Evolutionary conservation across 371 early-diverging fungal species (phyloP), one percentile per base, ranked within the genome.

Genomic region (Nematocida sp.): DNA sequence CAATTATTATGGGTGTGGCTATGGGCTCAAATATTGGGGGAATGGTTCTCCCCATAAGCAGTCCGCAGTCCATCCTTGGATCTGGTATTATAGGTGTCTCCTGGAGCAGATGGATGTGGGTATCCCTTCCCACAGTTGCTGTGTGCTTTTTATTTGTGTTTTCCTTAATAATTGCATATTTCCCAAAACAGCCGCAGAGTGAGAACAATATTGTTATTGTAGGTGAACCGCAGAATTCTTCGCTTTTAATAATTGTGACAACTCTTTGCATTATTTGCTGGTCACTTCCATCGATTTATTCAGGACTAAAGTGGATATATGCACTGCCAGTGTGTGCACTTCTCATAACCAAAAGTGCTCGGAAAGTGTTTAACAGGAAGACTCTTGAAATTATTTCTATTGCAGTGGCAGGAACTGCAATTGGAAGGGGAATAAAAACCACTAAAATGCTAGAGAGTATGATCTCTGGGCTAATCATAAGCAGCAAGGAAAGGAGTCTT

Each of bases 21-120:
- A 27, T 78, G 47, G 80, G 25, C 7, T 44, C 69, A 25, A 78
- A 78, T 33, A 54, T 78, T 42, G 80, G 80, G 15, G 80, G 80
- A n/a, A 78, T 78, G 80, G 15, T 78, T 55, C 52, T 78, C 1
- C 80, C 80, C 6, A 78, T 78, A 13, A 78, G 80, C 57, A 78
- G 80, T 42, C 80, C 80, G 44, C 80, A 78, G 62, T 78, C 80
- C 4, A 60, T 78, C 0, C 71, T 78, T 56, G 80, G 80, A 23
- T 54, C 61, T 7, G n/a, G 9, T 3, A 33, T 33, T n/a, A 78
- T 78, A 61, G 20, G 44, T 6, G 52, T 57, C 3, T 82, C 76
- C 25, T 78, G 80, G 80, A 27, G 11, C 9, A n/a, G 40, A 1
- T 78, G 80, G 80, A 4, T 78, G 45, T 57, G 13, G 13, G 55